phyloP scores from a whole-genome alignment of 129 eudicot genomes.

The Artemisia annua region DNA sequence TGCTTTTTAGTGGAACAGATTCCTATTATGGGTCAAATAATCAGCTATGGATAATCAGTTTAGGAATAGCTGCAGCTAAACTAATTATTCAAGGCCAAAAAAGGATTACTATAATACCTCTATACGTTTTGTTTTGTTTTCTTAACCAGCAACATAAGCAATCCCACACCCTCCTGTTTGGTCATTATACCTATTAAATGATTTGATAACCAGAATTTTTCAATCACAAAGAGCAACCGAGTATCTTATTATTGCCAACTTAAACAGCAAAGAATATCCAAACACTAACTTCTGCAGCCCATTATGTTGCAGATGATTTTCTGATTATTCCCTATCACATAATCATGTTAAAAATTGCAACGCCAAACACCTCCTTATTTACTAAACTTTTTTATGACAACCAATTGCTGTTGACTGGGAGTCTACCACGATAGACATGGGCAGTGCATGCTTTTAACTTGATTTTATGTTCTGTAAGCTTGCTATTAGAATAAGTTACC shows the following conservation, averaged over 20 bases:
- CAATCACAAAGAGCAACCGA: neutral
- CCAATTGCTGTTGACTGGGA: neutral
- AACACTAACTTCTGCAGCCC: slow-evolving; percentile 3
- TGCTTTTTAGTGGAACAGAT: neutral
- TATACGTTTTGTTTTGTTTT: no score
- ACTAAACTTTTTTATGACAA: neutral
- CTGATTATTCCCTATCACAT: neutral
- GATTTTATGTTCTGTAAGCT: neutral
- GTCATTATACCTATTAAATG: neutral
- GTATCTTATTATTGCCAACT: neutral
- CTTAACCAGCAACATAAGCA: no score
- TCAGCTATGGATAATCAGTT: neutral
- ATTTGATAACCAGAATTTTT: neutral
- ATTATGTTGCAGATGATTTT: neutral
- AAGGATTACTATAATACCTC: no score
- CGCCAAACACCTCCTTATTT: neutral
- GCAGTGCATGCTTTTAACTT: neutral
- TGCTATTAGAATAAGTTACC: neutral
- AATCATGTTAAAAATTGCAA: neutral
- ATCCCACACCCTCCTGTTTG: neutral
- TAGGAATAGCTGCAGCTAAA: neutral
- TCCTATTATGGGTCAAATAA: neutral
- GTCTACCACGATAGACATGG: neutral
- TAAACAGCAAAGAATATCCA: neutral
- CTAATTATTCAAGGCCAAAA: neutral